Evolutionary conservation across 345 rosid species (phyloP).

Genomic region (Rhodamnia argentea): DNA sequence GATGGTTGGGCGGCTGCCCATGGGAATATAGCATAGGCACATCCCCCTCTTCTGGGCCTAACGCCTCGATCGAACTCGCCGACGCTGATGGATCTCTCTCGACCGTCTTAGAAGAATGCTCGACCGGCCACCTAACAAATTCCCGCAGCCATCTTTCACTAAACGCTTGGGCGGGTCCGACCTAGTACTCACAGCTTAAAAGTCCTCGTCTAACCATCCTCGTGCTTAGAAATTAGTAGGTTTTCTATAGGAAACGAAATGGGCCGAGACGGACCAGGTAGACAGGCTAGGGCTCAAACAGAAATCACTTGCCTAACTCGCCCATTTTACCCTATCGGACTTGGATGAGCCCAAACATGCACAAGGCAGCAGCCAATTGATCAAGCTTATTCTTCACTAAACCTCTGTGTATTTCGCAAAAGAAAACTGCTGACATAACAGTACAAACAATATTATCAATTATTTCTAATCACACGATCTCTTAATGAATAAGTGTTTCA

Average conservation of each 20-base stretch:
- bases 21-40: neutral
- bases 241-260: accelerated
- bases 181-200: neutral
- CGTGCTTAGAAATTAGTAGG: neutral
- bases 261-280: too few species aligned
- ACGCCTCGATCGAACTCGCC: neutral
- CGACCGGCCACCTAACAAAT: neutral
- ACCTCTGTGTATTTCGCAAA: too few species aligned
- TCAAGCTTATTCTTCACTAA: neutral
- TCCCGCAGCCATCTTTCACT: neutral
- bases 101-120: neutral
- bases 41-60: neutral
- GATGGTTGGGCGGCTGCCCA: neutral
- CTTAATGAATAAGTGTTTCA: too few species aligned
- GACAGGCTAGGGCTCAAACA: neutral
- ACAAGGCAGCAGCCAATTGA: neutral
- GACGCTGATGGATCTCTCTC: neutral
- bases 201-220: neutral
- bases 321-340: neutral
- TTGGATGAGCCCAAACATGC: neutral
- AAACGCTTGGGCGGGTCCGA: neutral
- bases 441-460: too few species aligned
- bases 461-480: too few species aligned
- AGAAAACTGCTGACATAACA: too few species aligned
- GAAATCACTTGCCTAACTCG: neutral